Base-by-base conservation (phyloP, 2,329 filamentous ascomycete genomes). In the Curvularia lunata region DNA sequence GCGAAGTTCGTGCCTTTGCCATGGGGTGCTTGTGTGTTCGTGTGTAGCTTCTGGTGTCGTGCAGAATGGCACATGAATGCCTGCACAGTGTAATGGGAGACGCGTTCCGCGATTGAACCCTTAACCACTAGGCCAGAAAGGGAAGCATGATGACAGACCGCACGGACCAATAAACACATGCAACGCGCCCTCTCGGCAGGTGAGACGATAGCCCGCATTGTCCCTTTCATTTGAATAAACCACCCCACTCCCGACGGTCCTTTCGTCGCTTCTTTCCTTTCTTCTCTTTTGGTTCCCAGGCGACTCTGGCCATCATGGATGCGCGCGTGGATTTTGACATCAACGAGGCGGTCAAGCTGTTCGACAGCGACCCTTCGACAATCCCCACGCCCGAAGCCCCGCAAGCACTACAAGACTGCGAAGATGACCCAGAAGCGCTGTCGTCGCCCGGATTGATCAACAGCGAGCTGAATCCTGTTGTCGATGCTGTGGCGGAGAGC, bases 341-440 rank as follows among this genome's bases (percentile, higher is more conserved):
- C 79, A 97, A 97, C 77, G 90, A 97, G 82, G 92, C 92, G 65
- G 89, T 98, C 78, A 97, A 97, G 83, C 86, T 91, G 76, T 99
- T 97, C 80, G 91, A 97, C 85, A 96, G 92, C 79, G 94, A 98
- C 76, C 94, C 95, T 8, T 83, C 88, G 45, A 86, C 87, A 38
- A 90, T 98, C 54, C 83, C 90, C 7, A 97, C 93, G 2, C 88
- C 91, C 42, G 94, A 98, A 76, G 95, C 93, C 54, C 90, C 95
- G 68, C 79, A 88, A 43, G 86, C 90, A 58, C 86, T 99, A 19
- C 84, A 92, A 69, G 94, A 98, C 75, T 96, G 91, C 85, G 95
- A 98, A 81, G 90, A 91, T 76, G 92, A 97, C 69, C 91, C 92
- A 50, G 92, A 97, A 72, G 85, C 88, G 49, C 85, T 97, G 65